A percentile compares a stretch with the other conserved stretches of the same genome.
Evolutionary conservation across 2,329 filamentous ascomycete species (phyloP).

Genomic region (Aspergillus pseudoviridinutans): DNA sequence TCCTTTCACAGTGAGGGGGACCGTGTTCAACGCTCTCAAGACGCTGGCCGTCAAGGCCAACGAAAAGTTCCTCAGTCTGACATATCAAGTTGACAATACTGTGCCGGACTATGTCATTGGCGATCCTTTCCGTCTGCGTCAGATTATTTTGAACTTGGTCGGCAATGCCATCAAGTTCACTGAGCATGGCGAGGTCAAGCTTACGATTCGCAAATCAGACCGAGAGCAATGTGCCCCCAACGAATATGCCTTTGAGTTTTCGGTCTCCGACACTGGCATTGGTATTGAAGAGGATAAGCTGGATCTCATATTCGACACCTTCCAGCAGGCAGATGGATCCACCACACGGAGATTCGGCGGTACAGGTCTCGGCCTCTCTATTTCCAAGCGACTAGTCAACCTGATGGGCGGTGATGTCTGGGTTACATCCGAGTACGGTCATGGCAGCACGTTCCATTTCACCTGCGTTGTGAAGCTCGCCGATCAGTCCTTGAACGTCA

Average conservation of each 20-base stretch:
- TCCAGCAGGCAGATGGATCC: slow-evolving; percentile 96
- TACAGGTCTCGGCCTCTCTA: slow-evolving; percentile 88
- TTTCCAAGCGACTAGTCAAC: slow-evolving; percentile 90
- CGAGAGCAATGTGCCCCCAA: slow-evolving; percentile 63
- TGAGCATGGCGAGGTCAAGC: slow-evolving; percentile 90
- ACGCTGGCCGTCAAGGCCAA: slow-evolving; percentile 96
- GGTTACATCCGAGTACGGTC: slow-evolving; percentile 88
- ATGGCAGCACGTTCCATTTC: slow-evolving; percentile 94
- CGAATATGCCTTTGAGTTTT: slow-evolving; percentile 92
- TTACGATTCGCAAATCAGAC: slow-evolving; percentile 75
- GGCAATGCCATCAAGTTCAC: slow-evolving; percentile 99
- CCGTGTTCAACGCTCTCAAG: slow-evolving; percentile 95
- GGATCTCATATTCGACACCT: slow-evolving; percentile 96
- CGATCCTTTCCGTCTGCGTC: slow-evolving; percentile 90
- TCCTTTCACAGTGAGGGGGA: slow-evolving; percentile 87
- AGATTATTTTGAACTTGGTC: slow-evolving; percentile 95
- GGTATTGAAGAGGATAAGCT: slow-evolving; percentile 94
- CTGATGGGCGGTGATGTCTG: slow-evolving; percentile 96
- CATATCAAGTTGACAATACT: slow-evolving; percentile 87
- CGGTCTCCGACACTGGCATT: slow-evolving; percentile 93
- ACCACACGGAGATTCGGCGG: slow-evolving; percentile 95
- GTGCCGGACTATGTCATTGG: slow-evolving; percentile 94
- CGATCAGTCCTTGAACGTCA: slow-evolving; percentile 69
- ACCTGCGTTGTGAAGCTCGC: slow-evolving; percentile 87
- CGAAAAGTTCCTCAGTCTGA: slow-evolving; percentile 88